phyloP scores from a whole-genome alignment of 495 filamentous ascomycete species.

The Hyaloscypha finlandica region DNA sequence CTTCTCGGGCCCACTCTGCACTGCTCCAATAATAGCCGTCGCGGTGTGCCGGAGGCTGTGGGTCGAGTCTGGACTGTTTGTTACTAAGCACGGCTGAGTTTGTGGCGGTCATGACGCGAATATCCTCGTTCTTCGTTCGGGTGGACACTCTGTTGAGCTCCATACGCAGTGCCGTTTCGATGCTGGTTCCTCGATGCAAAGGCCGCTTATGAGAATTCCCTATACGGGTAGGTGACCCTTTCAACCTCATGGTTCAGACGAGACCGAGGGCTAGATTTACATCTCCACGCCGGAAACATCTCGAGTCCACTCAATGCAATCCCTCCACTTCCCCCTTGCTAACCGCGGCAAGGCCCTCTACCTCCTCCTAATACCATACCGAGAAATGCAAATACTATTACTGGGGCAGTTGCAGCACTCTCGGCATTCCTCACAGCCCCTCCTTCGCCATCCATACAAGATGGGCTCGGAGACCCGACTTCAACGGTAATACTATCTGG shows the following conservation, averaged over 20 bases:
- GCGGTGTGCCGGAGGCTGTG: no score
- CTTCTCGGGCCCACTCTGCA: no score
- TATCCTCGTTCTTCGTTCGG: neutral
- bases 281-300: neutral
- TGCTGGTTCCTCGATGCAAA: conserved; percentile 52
- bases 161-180: conserved; percentile 1
- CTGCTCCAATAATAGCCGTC: neutral
- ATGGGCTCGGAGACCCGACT: conserved; percentile 39
- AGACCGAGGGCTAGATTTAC: neutral
- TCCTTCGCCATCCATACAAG: conserved; percentile 46
- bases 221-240: conserved; percentile 58
- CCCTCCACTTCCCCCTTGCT: neutral
- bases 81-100: no score
- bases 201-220: conserved; percentile 81
- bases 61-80: no score
- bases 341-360: conserved; percentile 50
- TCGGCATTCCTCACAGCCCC: conserved; percentile 68
- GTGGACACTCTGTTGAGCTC: neutral
- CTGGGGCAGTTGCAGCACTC: conserved; percentile 77
- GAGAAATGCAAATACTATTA: conserved; percentile 61
- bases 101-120: conserved; percentile 20
- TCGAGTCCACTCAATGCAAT: neutral
- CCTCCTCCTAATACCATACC: conserved; percentile 80
- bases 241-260: neutral
- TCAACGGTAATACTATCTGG: conserved; percentile 82